A percentile compares a stretch with the other conserved stretches of the same genome.
phyloP scores from a whole-genome alignment of 2,329 filamentous ascomycete genomes.

The Paraphaeosphaeria sporulosa region DNA sequence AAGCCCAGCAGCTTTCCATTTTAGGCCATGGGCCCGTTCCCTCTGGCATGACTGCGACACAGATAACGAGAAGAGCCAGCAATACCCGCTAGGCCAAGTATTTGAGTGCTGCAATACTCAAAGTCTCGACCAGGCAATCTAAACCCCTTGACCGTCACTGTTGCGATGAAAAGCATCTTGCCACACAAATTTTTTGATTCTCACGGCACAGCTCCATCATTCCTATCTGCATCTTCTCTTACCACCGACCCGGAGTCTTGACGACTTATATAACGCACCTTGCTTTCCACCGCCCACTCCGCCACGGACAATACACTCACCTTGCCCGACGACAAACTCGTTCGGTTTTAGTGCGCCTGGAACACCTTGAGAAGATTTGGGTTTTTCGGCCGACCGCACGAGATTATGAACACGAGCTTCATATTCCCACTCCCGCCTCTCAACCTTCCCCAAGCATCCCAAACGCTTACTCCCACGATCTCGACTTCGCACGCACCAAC shows the following conservation, averaged over 20 bases:
- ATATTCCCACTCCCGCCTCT: slow-evolving; percentile 1
- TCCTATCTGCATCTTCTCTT: background rate
- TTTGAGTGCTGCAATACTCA: too few species aligned
- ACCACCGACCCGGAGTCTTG: background rate
- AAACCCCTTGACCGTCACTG: background rate
- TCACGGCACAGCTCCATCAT: background rate
- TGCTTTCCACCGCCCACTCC: background rate
- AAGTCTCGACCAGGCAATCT: too few species aligned
- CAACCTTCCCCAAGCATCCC: background rate
- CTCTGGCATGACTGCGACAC: too few species aligned
- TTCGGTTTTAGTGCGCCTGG: background rate
- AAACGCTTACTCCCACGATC: slow-evolving; percentile 5
- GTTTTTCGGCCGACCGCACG: background rate
- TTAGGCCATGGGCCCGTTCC: too few species aligned
- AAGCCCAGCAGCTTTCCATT: too few species aligned
- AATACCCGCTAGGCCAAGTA: too few species aligned
- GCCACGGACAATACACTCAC: background rate
- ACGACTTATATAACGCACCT: background rate
- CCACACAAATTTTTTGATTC: background rate
- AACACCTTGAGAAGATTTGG: background rate
- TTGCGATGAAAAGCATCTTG: background rate
- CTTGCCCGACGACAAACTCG: background rate
- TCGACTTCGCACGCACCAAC: slow-evolving; percentile 10
- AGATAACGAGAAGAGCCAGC: too few species aligned
- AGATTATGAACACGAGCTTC: slow-evolving; percentile 14